These are phyloP conservation scores for Moelleriella libera DNA, from an alignment of 2,329 filamentous ascomycete genomes.

Conservation along the genomic window DNA sequence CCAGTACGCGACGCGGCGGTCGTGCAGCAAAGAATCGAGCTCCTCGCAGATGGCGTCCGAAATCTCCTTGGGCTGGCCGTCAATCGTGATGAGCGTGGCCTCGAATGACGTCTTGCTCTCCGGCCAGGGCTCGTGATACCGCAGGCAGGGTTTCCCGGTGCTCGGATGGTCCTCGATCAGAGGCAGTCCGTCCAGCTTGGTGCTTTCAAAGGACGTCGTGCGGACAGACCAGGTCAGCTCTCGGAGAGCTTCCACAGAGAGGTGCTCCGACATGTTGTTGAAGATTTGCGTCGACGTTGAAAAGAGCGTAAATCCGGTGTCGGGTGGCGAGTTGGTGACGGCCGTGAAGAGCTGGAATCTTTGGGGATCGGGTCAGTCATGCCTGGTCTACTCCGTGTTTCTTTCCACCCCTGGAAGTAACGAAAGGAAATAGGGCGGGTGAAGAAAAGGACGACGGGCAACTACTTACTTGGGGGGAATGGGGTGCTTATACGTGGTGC, in stretches of 20 bases:
- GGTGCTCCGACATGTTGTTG: background rate
- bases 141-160: background rate
- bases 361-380: too few species aligned
- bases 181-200: background rate
- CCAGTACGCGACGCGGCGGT: background rate
- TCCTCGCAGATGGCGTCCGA: background rate
- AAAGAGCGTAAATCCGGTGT: background rate
- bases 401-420: too few species aligned
- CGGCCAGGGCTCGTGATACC: background rate
- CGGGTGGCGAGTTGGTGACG: background rate
- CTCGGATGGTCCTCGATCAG: background rate
- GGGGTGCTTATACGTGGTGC: background rate
- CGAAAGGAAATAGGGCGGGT: too few species aligned
- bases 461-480: background rate
- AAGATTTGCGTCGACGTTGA: background rate
- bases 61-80: background rate
- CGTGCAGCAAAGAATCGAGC: background rate
- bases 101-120: background rate
- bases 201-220: background rate
- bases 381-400: too few species aligned
- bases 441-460: background rate
- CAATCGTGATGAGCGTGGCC: background rate
- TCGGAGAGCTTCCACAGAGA: background rate
- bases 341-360: background rate
- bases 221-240: background rate